Percentiles rank a stretch among this genome's conserved stretches.
phyloP scores from a whole-genome alignment of 2,329 filamentous ascomycete species.

The Diaporthe caulivora region DNA sequence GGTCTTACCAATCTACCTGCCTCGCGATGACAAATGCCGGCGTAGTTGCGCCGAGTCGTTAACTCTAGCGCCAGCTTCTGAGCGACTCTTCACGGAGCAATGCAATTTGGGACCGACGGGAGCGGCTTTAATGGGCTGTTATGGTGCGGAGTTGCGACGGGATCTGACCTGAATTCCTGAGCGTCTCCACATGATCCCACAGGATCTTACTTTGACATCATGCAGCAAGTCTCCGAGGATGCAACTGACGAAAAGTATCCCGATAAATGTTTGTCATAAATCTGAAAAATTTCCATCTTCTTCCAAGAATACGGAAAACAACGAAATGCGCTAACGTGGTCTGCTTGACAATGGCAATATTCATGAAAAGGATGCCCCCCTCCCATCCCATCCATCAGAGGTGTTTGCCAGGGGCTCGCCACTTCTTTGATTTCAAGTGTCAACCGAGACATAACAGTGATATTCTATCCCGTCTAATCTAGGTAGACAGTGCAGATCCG shows the following conservation, averaged over 20 bases:
- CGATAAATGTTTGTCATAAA: neutral
- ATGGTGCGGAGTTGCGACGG: neutral
- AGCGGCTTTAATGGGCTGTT: neutral
- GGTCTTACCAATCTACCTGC: neutral
- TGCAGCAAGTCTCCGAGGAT: neutral
- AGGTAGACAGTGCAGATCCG: neutral
- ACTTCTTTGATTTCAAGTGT: neutral
- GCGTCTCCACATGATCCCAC: neutral
- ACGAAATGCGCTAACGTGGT: no score
- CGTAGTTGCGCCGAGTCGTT: neutral
- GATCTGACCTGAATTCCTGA: neutral
- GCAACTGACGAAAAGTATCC: no score
- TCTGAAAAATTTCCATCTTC: neutral
- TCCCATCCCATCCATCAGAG: no score
- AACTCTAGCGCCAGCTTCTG: neutral
- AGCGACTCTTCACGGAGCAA: neutral
- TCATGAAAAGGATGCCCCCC: neutral
- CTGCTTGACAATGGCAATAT: neutral
- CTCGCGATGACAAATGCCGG: conserved; percentile 1
- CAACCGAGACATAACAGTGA: no score
- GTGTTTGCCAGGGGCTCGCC: neutral
- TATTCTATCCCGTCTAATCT: neutral
- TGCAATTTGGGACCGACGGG: neutral
- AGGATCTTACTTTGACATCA: neutral
- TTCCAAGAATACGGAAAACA: neutral